Conservation (phyloP, 208 protist genomes). For the Crithidia fasciculata region DNA sequence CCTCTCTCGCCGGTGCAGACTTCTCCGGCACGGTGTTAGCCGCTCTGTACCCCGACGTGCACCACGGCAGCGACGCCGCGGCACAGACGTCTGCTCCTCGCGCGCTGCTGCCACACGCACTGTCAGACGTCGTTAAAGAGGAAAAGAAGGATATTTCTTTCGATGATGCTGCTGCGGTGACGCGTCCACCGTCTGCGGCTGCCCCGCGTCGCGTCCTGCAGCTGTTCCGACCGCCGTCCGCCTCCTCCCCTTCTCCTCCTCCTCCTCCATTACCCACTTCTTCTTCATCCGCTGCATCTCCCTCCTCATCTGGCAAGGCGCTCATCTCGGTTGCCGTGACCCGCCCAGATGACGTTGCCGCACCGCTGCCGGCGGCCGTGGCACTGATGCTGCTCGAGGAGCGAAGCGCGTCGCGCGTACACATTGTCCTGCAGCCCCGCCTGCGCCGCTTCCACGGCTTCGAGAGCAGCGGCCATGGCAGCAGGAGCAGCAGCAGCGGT, state of each 20-base stretch:
- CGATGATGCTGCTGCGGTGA: background rate
- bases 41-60: background rate
- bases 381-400: slow-evolving; percentile 74
- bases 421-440: slow-evolving; percentile 84
- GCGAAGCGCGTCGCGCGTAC: slow-evolving; percentile 61
- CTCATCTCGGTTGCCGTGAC: slow-evolving; percentile 56
- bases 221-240: slow-evolving; percentile 14
- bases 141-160: background rate
- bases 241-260: background rate
- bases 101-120: background rate
- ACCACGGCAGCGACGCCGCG: background rate
- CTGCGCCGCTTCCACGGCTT: slow-evolving; percentile 57
- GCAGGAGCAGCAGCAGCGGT: background rate
- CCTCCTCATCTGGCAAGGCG: slow-evolving; percentile 4
- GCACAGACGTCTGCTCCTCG: no score
- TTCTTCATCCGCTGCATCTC: background rate
- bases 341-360: slow-evolving; percentile 28
- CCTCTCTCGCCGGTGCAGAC: slow-evolving; percentile 12
- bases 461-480: background rate
- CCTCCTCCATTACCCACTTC: background rate
- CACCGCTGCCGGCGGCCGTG: slow-evolving; percentile 57
- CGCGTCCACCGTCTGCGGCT: slow-evolving; percentile 3
- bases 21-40: slow-evolving; percentile 22
- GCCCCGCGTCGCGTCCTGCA: slow-evolving; percentile 10
- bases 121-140: background rate